Percentiles rank a stretch among this genome's conserved stretches.
Evolutionary conservation across 805 yeast species (phyloP).

Genomic region (Myxozyma vanderwaltii): DNA sequence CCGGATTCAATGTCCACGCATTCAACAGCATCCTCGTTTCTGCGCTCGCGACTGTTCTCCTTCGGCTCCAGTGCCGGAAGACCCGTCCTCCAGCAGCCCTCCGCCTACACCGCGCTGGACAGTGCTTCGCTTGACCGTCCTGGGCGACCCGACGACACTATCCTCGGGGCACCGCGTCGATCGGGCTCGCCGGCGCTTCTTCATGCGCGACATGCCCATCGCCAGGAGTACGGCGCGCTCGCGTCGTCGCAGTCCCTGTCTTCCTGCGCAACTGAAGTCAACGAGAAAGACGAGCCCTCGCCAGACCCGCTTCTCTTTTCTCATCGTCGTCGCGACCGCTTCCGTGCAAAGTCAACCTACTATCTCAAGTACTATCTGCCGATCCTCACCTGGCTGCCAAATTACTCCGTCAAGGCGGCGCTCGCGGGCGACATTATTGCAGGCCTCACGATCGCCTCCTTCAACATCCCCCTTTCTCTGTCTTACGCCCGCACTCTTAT

Average conservation of each 20-base stretch:
- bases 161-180: slow-evolving; percentile 34
- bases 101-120: slow-evolving; percentile 27
- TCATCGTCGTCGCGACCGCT: slow-evolving; percentile 28
- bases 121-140: slow-evolving; percentile 14
- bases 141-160: slow-evolving; percentile 24
- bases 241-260: slow-evolving; percentile 23
- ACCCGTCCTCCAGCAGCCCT: neutral
- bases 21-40: slow-evolving; percentile 21
- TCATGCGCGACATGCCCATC: slow-evolving; percentile 5
- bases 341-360: slow-evolving; percentile 28
- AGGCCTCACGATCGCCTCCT: slow-evolving; percentile 84
- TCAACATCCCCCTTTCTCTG: slow-evolving; percentile 87
- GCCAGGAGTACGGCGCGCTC: slow-evolving; percentile 29
- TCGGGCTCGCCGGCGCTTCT: slow-evolving; percentile 20
- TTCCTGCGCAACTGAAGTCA: slow-evolving; percentile 27
- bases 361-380: slow-evolving; percentile 57
- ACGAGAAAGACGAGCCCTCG: slow-evolving; percentile 13
- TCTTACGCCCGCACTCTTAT: slow-evolving; percentile 82
- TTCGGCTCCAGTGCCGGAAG: slow-evolving; percentile 13
- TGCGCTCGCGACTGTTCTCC: slow-evolving; percentile 28
- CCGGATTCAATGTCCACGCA: slow-evolving; percentile 25
- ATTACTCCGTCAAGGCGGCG: slow-evolving; percentile 43
- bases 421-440: slow-evolving; percentile 71
- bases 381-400: slow-evolving; percentile 55
- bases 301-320: slow-evolving; percentile 29